Percentiles rank a stretch among this genome's conserved stretches.
Conservation (phyloP, 2,329 filamentous ascomycete genomes). For the Diplodia scrobiculata region DNA sequence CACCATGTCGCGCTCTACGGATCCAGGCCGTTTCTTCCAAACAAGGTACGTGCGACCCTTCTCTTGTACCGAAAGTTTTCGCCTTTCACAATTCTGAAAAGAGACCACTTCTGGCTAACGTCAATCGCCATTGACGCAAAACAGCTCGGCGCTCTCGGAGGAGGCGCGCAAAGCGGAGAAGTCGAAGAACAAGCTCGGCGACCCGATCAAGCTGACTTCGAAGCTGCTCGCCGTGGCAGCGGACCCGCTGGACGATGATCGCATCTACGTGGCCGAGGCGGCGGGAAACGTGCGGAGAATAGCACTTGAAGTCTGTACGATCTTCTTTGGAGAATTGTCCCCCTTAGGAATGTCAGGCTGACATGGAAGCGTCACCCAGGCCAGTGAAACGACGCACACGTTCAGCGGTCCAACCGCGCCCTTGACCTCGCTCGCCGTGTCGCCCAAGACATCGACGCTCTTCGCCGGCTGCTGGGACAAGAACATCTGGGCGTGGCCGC, state of each 20-base stretch:
- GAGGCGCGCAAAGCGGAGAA: conserved; percentile 67
- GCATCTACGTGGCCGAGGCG: conserved; percentile 81
- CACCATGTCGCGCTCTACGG: conserved; percentile 66
- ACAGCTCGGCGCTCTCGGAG: conserved; percentile 54
- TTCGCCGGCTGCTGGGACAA: conserved; percentile 97
- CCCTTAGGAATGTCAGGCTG: neutral
- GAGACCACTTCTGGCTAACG: conserved; percentile 19
- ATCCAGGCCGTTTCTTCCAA: conserved; percentile 86
- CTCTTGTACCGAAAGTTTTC: neutral
- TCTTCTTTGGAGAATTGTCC: neutral
- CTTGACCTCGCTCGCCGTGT: conserved; percentile 52
- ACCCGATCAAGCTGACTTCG: conserved; percentile 76
- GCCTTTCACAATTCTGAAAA: too few relatives aligned
- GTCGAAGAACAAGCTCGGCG: conserved; percentile 79
- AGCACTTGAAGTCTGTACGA: conserved; percentile 70
- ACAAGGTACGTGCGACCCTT: conserved; percentile 66
- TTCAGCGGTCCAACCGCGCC: conserved; percentile 79
- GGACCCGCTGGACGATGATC: conserved; percentile 64
- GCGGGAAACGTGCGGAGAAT: conserved; percentile 77
- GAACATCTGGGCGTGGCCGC: conserved; percentile 77
- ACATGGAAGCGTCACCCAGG: conserved; percentile 39
- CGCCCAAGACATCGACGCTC: conserved; percentile 53
- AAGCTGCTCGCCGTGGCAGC: conserved; percentile 77
- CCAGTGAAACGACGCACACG: conserved; percentile 48
- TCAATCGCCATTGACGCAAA: conserved; percentile 12